Conservation (phyloP, 495 filamentous ascomycete genomes). For the Podospora tetraspora region DNA sequence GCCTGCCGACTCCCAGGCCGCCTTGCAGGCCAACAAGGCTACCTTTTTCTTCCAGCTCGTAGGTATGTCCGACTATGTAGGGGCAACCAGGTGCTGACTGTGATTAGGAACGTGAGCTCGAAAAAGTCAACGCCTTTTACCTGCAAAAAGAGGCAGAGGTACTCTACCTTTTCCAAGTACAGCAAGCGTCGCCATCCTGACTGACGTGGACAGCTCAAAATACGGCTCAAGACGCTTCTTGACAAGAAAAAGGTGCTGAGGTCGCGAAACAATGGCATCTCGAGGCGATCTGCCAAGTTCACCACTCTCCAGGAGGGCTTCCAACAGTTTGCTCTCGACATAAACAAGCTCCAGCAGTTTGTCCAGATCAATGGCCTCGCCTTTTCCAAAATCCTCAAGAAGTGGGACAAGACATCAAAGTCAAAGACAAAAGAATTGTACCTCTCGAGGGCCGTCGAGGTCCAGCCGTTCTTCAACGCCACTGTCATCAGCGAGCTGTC, state of each 20-base stretch:
- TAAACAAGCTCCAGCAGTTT: slow-evolving; percentile 98
- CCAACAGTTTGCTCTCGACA: slow-evolving; percentile 89
- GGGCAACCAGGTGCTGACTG: slow-evolving; percentile 17
- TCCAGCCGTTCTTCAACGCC: slow-evolving; percentile 96
- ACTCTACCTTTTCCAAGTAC: slow-evolving; percentile 14
- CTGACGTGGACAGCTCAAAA: slow-evolving; percentile 62
- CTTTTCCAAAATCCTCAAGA: slow-evolving; percentile 97
- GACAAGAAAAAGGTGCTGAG: slow-evolving; percentile 91
- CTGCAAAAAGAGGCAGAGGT: slow-evolving; percentile 98
- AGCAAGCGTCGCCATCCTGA: background rate
- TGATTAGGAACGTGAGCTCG: slow-evolving; percentile 86
- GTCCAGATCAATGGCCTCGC: slow-evolving; percentile 96
- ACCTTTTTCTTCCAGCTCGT: slow-evolving; percentile 98
- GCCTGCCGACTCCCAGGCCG: slow-evolving; percentile 67
- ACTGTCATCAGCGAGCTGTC: slow-evolving; percentile 94
- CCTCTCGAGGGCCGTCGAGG: slow-evolving; percentile 90
- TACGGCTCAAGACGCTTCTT: slow-evolving; percentile 81
- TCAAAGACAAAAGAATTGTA: slow-evolving; percentile 97
- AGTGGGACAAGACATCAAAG: slow-evolving; percentile 99
- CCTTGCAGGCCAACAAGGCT: slow-evolving; percentile 95
- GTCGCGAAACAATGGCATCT: slow-evolving; percentile 63
- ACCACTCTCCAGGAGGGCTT: slow-evolving; percentile 93
- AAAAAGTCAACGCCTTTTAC: slow-evolving; percentile 98
- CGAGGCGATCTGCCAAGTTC: slow-evolving; percentile 84
- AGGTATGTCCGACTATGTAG: slow-evolving; percentile 27